Evolutionary conservation across 305 asterid species (phyloP), one percentile per base, ranked within the genome.

Genomic region (Solanum hybrid): DNA sequence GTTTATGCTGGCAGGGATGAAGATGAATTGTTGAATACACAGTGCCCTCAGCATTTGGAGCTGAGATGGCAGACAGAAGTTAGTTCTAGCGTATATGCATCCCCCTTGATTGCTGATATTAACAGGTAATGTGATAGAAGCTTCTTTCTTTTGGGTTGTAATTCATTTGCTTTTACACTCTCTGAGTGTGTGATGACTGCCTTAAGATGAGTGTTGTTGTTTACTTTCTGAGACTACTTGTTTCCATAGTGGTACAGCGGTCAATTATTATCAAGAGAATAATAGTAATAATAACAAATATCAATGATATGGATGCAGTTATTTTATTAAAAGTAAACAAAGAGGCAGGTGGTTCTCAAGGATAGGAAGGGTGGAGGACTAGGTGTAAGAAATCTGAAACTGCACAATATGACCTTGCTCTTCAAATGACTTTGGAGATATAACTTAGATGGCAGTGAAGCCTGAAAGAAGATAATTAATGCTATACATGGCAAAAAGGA

Each of bases 51-150:
- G 93, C 95, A 95, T 92, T 94, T 97, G 95, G 99, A 97, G 90
- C 94, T 97, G 91, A 94, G 99, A 93, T 97, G 99, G 99, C 98
- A 97, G 94, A 91, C 96, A 83, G 99, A 97, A 96, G 98, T 97
- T 91, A 97, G 99, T 93, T 96, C 99, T 89, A 97, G 99, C 94
- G 93, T 97, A 89, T 97, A 96, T 90, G 98, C 99, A 1, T 86
- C 99, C 38, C 99, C 99, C 2, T 92, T 97, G 93, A 91, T 97
- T 87, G 98, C 99, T 17, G 99, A 97, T 95, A 96, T 97, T 91
- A 97, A 97, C 95, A 95, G 98, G 99, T 97, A 92, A 90, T 15
- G 2, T 20, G 7, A 70, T 61, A 6, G n/a, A 85, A 57, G 33
- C 76, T 32, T 32, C 76, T 45, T 83, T 31, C 88, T 32, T 31